Conservation (phyloP, 495 filamentous ascomycete genomes). For the Echria macrotheca region DNA sequence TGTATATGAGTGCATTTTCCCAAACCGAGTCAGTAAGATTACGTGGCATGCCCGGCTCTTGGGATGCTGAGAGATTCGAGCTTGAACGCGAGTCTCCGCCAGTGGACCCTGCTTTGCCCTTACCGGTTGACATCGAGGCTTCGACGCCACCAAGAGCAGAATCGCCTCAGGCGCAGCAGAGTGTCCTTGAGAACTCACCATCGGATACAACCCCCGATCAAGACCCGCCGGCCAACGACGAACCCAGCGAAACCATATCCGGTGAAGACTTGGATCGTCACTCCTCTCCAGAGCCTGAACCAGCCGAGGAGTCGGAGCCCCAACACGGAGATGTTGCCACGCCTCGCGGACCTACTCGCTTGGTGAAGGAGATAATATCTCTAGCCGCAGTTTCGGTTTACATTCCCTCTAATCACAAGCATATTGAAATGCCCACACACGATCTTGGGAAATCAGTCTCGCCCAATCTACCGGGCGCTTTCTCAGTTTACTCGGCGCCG, state of each 20-base stretch:
- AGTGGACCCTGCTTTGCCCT: neutral
- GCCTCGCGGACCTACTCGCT: conserved; percentile 41
- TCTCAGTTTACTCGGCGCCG: conserved; percentile 44
- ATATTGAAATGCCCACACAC: conserved; percentile 23
- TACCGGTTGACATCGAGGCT: too few species aligned
- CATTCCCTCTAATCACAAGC: conserved; percentile 37
- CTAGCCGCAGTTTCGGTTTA: conserved; percentile 37
- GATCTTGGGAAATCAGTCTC: conserved; percentile 30
- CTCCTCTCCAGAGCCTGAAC: neutral
- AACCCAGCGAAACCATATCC: too few species aligned
- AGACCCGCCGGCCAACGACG: too few species aligned
- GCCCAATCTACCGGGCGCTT: conserved; percentile 52
- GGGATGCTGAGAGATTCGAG: conserved; percentile 40
- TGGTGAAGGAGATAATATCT: conserved; percentile 45
- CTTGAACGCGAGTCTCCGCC: neutral
- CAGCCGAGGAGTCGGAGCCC: conserved; percentile 10
- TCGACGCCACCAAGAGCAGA: neutral
- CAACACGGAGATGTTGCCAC: conserved; percentile 36
- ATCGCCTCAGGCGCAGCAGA: neutral
- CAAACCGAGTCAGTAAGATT: conserved; percentile 33
- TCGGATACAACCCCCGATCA: too few species aligned
- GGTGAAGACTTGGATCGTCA: too few species aligned
- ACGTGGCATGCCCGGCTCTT: conserved; percentile 53
- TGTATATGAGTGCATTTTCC: conserved; percentile 74
- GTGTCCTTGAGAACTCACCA: too few species aligned